A percentile compares a stretch with the other conserved stretches of the same genome.
phyloP scores from a whole-genome alignment of 2,329 filamentous ascomycete species.

The Talaromyces atroroseus region DNA sequence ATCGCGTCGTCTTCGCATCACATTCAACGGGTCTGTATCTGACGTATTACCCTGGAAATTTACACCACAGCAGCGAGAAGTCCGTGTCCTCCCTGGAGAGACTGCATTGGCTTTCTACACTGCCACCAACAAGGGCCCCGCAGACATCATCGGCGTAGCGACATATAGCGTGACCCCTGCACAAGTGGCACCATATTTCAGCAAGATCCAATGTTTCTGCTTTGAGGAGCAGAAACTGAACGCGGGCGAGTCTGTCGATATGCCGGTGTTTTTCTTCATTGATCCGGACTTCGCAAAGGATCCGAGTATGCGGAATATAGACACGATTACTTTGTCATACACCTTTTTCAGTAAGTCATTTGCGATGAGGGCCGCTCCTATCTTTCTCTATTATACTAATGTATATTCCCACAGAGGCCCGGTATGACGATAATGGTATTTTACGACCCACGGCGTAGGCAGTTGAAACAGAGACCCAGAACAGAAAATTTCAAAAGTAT shows the following conservation, averaged over 20 bases:
- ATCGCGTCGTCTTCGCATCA: constrained; percentile 83
- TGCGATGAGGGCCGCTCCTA: too few relatives aligned
- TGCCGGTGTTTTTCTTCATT: constrained; percentile 99
- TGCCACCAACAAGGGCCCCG: constrained; percentile 80
- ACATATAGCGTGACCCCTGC: constrained; percentile 96
- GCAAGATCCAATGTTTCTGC: constrained; percentile 99
- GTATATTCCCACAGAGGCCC: constrained; percentile 57
- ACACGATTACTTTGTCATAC: constrained; percentile 93
- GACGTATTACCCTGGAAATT: constrained; percentile 98
- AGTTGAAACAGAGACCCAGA: constrained; percentile 7
- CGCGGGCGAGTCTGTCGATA: constrained; percentile 94
- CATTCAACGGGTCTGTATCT: constrained; percentile 91
- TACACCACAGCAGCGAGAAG: constrained; percentile 90
- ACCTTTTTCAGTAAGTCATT: constrained; percentile 97
- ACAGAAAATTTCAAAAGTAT: not conserved
- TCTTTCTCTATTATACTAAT: not conserved
- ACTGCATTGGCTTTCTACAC: constrained; percentile 97
- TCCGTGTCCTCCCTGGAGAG: constrained; percentile 89
- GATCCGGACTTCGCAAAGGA: constrained; percentile 93
- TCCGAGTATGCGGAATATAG: constrained; percentile 84
- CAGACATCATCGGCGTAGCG: constrained; percentile 95
- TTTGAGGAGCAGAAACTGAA: constrained; percentile 95
- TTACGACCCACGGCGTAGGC: constrained; percentile 51
- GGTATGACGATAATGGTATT: constrained; percentile 75
- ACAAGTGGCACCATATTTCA: constrained; percentile 95